Conservation (phyloP, 371 early-diverging fungal genomes). For the Funneliformis caledonium region DNA sequence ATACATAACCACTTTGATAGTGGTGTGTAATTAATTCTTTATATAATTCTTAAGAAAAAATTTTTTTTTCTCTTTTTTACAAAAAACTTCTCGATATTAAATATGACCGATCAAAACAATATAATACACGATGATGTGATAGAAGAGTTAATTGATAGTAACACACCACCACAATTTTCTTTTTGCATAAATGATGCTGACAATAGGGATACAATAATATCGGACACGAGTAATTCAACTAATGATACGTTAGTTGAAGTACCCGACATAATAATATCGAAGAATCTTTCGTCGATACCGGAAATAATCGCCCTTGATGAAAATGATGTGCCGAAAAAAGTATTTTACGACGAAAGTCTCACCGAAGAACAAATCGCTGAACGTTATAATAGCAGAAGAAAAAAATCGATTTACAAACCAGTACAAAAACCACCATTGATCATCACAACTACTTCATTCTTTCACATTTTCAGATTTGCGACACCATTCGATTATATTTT, state of each 20-base stretch:
- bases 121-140: not conserved
- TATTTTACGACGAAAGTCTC: too few relatives aligned
- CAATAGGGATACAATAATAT: not conserved
- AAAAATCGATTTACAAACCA: conserved; percentile 32
- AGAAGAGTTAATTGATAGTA: not conserved
- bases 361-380: not conserved
- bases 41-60: too few relatives aligned
- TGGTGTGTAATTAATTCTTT: too few relatives aligned
- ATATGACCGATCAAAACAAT: not conserved
- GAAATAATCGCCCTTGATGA: not conserved
- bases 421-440: conserved; percentile 27
- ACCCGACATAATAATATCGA: too few relatives aligned
- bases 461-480: conserved; percentile 38
- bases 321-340: not conserved
- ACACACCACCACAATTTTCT: not conserved
- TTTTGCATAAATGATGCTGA: not conserved
- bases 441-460: not conserved
- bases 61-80: too few relatives aligned
- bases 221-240: not conserved
- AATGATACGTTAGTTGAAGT: not conserved
- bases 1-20: too few relatives aligned
- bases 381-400: not conserved
- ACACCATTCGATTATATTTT: conserved; percentile 26
- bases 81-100: too few relatives aligned
- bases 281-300: not conserved